A percentile compares a stretch with the other conserved stretches of the same genome.
These are phyloP conservation scores for Leishmania martiniquensis DNA, from an alignment of 208 protist species.

Conservation along the genomic window DNA sequence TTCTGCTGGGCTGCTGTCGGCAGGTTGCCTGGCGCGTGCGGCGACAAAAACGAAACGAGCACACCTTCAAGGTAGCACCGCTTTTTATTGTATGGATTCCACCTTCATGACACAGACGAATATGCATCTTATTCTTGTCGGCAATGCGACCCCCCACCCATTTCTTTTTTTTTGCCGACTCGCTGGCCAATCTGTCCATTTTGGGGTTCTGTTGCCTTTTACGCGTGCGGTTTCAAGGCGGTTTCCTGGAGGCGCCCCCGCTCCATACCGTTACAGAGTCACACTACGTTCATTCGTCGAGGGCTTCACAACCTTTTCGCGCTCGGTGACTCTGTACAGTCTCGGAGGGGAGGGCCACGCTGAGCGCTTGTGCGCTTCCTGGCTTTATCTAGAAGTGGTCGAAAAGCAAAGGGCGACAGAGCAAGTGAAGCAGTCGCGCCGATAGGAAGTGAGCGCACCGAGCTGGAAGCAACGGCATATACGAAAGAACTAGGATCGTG, in stretches of 20 bases:
- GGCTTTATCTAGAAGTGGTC: neutral
- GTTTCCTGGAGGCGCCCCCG: neutral
- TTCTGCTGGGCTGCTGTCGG: neutral
- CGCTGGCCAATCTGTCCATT: too few species aligned
- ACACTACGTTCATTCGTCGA: neutral
- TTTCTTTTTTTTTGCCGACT: too few species aligned
- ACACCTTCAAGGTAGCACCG: neutral
- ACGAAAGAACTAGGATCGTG: slow-evolving; percentile 1
- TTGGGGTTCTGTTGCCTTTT: neutral
- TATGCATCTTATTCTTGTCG: neutral
- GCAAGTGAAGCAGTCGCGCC: neutral
- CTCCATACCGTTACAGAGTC: neutral
- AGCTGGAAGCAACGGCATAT: slow-evolving; percentile 12
- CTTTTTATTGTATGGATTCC: too few species aligned
- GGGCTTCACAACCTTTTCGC: neutral
- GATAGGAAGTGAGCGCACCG: slow-evolving; percentile 11
- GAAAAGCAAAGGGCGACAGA: neutral
- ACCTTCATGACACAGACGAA: too few species aligned
- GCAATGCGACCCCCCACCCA: too few species aligned
- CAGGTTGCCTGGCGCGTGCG: neutral
- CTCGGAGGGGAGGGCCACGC: neutral
- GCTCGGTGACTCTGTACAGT: too few species aligned
- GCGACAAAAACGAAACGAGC: neutral
- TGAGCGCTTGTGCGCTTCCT: neutral
- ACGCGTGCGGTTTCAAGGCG: neutral